Evolutionary conservation across 768 basidiomycete genomes (phyloP).

Genomic region (Rhodotorula diobovata): DNA sequence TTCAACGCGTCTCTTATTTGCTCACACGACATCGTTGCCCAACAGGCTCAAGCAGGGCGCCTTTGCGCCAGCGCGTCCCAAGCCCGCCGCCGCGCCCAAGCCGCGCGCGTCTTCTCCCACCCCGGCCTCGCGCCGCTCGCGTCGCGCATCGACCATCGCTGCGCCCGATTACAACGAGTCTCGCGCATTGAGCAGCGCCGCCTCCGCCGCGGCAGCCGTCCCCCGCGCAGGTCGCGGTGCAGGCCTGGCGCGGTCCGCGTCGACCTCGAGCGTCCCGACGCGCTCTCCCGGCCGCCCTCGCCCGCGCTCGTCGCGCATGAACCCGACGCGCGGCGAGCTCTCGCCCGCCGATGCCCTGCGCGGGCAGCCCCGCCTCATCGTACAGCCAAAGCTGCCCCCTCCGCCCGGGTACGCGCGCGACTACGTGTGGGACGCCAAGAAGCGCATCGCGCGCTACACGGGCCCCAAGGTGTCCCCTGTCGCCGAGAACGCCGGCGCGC

Average conservation of each 20-base stretch:
- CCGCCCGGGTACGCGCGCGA: conserved; percentile 25
- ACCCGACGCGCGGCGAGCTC: conserved; percentile 4
- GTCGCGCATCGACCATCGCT: not conserved
- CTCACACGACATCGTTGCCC: not conserved
- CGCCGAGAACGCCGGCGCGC: not conserved
- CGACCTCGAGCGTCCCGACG: not conserved
- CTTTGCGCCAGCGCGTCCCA: conserved; percentile 2
- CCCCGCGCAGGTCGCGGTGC: conserved; percentile 6
- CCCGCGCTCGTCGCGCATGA: conserved; percentile 3
- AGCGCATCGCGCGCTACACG: conserved; percentile 9
- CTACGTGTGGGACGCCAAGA: conserved; percentile 23
- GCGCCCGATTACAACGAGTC: conserved; percentile 21
- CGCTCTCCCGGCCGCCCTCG: not conserved
- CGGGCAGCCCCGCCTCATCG: conserved; percentile 3
- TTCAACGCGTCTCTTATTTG: not conserved
- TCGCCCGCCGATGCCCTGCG: conserved; percentile 13
- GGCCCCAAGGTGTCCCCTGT: conserved; percentile 4
- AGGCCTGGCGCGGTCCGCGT: not conserved
- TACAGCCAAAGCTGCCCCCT: conserved; percentile 33
- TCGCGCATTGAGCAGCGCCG: not conserved
- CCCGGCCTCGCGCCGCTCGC: not conserved
- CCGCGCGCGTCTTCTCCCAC: not conserved
- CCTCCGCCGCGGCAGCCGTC: conserved; percentile 7
- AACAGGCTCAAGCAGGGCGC: conserved; percentile 30
- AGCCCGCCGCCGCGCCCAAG: not conserved